phyloP scores from a whole-genome alignment of 2,329 filamentous ascomycete genomes.

The Aureobasidium sp. region DNA sequence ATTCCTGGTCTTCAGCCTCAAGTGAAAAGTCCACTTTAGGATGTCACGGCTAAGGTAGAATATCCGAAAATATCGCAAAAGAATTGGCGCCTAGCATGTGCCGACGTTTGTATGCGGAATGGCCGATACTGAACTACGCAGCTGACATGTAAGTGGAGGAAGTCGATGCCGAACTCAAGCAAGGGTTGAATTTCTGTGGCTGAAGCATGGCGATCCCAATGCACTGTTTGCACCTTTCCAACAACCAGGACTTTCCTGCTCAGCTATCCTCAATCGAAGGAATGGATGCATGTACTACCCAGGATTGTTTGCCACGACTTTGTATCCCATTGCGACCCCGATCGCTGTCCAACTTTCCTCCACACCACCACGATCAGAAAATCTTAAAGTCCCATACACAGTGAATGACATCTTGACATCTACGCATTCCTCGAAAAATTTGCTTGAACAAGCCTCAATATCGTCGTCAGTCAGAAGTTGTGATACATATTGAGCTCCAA shows the following conservation, averaged over 20 bases:
- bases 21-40: background rate
- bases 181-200: background rate
- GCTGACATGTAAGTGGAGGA: background rate
- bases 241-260: background rate
- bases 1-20: background rate
- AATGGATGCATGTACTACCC: slow-evolving; percentile 1
- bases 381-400: background rate
- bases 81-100: background rate
- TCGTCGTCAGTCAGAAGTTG: background rate
- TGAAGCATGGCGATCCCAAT: slow-evolving; percentile 9
- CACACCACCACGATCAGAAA: background rate
- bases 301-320: slow-evolving; percentile 11
- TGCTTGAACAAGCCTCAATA: background rate
- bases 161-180: background rate
- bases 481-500: slow-evolving; percentile 8
- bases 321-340: slow-evolving; percentile 1
- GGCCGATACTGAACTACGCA: background rate
- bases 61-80: background rate
- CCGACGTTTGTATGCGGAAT: background rate
- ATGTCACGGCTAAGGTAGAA: background rate
- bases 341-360: background rate
- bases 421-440: slow-evolving; percentile 2
- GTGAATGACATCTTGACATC: background rate
- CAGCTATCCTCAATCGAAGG: slow-evolving; percentile 2
- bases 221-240: background rate